Percentiles rank a stretch among this genome's conserved stretches.
Conservation (phyloP, 2,329 filamentous ascomycete species). For the Fonsecaea multimorphosa region DNA sequence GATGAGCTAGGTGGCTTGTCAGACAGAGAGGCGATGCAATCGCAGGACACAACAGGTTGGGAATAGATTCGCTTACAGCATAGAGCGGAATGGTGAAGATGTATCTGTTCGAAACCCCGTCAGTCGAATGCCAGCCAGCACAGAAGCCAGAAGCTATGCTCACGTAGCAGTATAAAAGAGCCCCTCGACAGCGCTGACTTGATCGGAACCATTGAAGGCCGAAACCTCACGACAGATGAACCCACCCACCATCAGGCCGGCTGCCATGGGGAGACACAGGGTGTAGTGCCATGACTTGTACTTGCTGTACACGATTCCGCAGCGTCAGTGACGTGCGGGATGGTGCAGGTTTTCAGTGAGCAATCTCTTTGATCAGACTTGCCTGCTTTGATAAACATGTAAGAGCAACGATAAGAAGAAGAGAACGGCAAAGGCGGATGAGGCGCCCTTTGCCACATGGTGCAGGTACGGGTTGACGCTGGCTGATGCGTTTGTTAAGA, state of each 20-base stretch:
- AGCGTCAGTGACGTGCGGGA: neutral
- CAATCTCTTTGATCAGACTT: too few species aligned
- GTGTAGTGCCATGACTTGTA: constrained; percentile 4
- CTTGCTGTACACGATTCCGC: neutral
- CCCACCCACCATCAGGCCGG: neutral
- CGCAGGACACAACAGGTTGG: neutral
- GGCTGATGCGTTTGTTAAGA: neutral
- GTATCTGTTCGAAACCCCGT: neutral
- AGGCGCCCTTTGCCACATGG: constrained; percentile 10
- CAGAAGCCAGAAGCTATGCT: neutral
- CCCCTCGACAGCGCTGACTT: neutral
- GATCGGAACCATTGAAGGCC: neutral
- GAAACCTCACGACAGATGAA: neutral
- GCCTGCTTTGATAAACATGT: constrained; percentile 9
- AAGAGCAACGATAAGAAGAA: constrained; percentile 7
- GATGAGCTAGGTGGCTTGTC: neutral
- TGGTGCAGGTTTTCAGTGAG: too few species aligned
- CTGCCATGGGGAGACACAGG: neutral
- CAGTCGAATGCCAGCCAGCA: neutral
- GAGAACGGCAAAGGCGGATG: constrained; percentile 11
- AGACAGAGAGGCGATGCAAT: neutral
- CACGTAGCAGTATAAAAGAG: neutral
- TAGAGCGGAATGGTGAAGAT: neutral
- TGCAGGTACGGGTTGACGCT: constrained; percentile 6
- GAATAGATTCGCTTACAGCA: neutral